phyloP scores from a whole-genome alignment of 305 asterid genomes.

The Ajuga reptans region DNA sequence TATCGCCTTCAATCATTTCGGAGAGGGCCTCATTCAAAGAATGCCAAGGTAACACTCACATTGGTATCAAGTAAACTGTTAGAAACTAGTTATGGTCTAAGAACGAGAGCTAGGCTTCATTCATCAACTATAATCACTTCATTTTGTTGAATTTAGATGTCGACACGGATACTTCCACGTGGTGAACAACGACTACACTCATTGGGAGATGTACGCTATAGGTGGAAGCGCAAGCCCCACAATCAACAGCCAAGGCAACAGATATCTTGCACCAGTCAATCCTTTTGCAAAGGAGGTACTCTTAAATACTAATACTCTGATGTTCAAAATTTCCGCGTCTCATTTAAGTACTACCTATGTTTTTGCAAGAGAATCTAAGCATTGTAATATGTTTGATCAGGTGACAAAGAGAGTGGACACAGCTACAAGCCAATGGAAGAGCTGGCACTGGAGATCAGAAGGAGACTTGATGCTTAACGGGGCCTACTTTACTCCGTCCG shows the following conservation, averaged over 20 bases:
- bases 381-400: constrained; percentile 26
- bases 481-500: constrained; percentile 85
- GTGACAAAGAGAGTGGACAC: constrained; percentile 87
- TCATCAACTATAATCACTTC: not conserved
- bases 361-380: not conserved
- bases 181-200: constrained; percentile 95
- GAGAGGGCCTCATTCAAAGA: constrained; percentile 91
- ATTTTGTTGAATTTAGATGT: constrained; percentile 20
- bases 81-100: no score
- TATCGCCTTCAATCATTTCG: constrained; percentile 88
- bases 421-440: constrained; percentile 42
- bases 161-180: constrained; percentile 95
- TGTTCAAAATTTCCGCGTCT: not conserved
- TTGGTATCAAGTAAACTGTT: not conserved
- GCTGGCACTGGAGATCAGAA: constrained; percentile 94
- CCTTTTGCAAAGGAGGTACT: constrained; percentile 85
- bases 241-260: constrained; percentile 92
- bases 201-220: constrained; percentile 98
- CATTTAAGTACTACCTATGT: not conserved
- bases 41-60: constrained; percentile 72
- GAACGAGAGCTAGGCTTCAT: not conserved
- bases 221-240: constrained; percentile 96
- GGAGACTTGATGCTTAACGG: constrained; percentile 92
- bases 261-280: constrained; percentile 75
- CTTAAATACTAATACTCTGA: constrained; percentile 31